These are phyloP conservation scores for Cladosporium sp. DNA, from an alignment of 2,329 filamentous ascomycete genomes.

Conservation along the genomic window DNA sequence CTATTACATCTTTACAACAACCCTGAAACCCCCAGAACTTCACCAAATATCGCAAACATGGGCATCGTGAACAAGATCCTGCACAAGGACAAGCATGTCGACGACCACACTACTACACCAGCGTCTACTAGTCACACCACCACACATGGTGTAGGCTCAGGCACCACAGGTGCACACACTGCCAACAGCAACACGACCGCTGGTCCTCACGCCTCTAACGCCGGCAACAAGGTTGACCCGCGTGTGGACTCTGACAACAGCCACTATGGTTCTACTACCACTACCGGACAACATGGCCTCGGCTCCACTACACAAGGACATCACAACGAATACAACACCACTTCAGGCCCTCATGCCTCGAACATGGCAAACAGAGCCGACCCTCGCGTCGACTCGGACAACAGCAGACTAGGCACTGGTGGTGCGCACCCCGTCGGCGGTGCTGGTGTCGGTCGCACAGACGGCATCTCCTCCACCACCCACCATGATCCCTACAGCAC, in stretches of 20 bases:
- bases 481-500: not conserved
- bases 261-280: not conserved
- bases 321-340: conserved; percentile 4
- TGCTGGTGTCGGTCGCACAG: not conserved
- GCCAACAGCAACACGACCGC: not conserved
- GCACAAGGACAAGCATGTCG: conserved; percentile 1
- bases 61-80: conserved; percentile 7
- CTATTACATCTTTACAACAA: not conserved
- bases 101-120: not conserved
- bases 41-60: not conserved
- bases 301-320: not conserved
- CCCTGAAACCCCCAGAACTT: not conserved
- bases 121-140: not conserved
- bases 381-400: not conserved
- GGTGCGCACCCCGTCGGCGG: not conserved
- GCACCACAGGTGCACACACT: not conserved
- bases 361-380: conserved; percentile 11
- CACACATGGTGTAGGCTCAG: conserved; percentile 4
- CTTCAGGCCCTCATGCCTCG: not conserved
- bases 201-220: conserved; percentile 13
- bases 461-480: not conserved
- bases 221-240: conserved; percentile 22
- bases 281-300: not conserved
- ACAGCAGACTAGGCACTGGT: not conserved
- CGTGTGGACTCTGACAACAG: conserved; percentile 10